phyloP scores from a whole-genome alignment of 2,329 filamentous ascomycete genomes.

The Sporothrix sp. region DNA sequence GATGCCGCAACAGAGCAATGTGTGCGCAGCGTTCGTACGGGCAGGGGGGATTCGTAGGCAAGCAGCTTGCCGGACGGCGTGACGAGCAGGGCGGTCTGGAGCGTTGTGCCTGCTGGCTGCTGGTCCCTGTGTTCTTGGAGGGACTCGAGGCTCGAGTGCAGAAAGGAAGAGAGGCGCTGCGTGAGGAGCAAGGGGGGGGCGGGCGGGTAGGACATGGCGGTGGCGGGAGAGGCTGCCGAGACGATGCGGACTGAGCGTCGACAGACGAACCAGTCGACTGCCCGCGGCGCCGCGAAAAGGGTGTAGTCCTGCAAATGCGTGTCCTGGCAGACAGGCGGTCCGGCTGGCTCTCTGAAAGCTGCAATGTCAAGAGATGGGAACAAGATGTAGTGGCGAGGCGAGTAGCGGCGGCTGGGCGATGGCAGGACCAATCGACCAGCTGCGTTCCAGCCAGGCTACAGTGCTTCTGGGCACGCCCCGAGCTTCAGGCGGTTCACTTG shows the following conservation, averaged over 20 bases:
- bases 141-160: slow-evolving; percentile 41
- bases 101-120: slow-evolving; percentile 26
- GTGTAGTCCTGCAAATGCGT: too few relatives aligned
- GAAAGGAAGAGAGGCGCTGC: slow-evolving; percentile 53
- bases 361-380: too few relatives aligned
- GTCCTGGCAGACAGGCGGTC: too few relatives aligned
- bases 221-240: slow-evolving; percentile 12
- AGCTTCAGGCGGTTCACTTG: too few relatives aligned
- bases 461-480: too few relatives aligned
- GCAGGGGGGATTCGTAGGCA: slow-evolving; percentile 47
- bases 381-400: too few relatives aligned
- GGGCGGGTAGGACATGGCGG: slow-evolving; percentile 27
- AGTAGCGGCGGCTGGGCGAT: too few relatives aligned
- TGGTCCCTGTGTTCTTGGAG: slow-evolving; percentile 12
- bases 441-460: neutral
- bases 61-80: slow-evolving; percentile 54
- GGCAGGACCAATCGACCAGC: too few relatives aligned
- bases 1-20: slow-evolving; percentile 56
- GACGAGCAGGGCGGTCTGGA: slow-evolving; percentile 51
- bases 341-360: too few relatives aligned
- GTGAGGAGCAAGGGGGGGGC: slow-evolving; percentile 53
- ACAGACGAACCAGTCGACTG: neutral
- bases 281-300: too few relatives aligned
- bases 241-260: neutral
- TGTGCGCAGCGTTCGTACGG: slow-evolving; percentile 48